These are phyloP conservation scores for Chrysopogon serrulatus DNA, from an alignment of 176 grass and related monocot species.

Conservation along the genomic window DNA sequence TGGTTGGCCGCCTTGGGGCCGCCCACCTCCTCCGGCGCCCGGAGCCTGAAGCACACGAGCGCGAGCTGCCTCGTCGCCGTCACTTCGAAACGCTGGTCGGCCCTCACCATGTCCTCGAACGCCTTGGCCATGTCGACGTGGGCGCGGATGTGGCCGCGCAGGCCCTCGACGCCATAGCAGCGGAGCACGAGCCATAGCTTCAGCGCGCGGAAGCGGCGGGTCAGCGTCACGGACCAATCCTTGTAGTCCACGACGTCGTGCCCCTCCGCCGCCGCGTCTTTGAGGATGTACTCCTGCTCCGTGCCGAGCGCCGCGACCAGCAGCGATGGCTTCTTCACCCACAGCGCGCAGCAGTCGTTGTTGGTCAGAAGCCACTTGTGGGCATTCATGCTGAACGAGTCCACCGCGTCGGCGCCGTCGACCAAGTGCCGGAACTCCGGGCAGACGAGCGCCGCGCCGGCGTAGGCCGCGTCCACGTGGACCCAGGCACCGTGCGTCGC, in stretches of 20 bases:
- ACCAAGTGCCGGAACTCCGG: not conserved
- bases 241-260: constrained; percentile 10
- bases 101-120: not conserved
- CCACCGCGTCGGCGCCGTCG: not conserved
- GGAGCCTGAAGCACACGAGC: constrained; percentile 27
- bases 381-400: constrained; percentile 17
- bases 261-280: not conserved
- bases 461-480: constrained; percentile 14
- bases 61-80: not conserved
- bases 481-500: constrained; percentile 8
- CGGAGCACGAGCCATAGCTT: constrained; percentile 55
- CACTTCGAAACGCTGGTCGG: not conserved
- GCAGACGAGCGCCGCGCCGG: not conserved
- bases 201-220: constrained; percentile 39
- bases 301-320: not conserved
- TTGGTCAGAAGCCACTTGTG: constrained; percentile 17
- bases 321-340: not conserved
- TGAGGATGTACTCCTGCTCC: constrained; percentile 26
- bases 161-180: constrained; percentile 34
- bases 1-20: not conserved
- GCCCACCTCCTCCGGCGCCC: not conserved
- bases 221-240: constrained; percentile 6
- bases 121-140: constrained; percentile 1
- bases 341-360: constrained; percentile 12
- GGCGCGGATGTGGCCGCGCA: constrained; percentile 31